Base-by-base conservation (phyloP, 2,329 filamentous ascomycete genomes). In the Chaetomium globosum region DNA sequence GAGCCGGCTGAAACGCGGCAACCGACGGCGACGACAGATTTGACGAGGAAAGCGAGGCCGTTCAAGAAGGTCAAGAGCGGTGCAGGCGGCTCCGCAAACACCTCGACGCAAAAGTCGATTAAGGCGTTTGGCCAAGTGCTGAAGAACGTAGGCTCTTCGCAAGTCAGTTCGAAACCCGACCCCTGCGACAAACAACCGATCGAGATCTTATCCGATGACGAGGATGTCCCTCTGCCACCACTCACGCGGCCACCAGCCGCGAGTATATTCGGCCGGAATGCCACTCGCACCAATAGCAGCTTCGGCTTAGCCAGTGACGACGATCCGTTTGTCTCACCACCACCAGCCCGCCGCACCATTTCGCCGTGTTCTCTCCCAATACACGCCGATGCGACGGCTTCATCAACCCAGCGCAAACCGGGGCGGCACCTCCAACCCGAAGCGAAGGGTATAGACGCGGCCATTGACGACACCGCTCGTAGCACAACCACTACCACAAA, bases 1-100 rank as follows among this genome's bases (percentile, higher is more conserved):
- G 77, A 76, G 28, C 80, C 81, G 21, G 68, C 75, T 36, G 82
- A 82, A 51, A 73, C 73, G 49, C 79, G 80, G 31, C 43, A 52
- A 30, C 26, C 51, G 4, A n/a, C 46, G 13, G 28, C 33, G n/a
- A 28, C 33, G n/a, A 4, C 48, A 30, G 53, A 49, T 26, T 54
- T 54, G 28, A 28, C n/a, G 19, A 57, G 53, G 31, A 61, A 62
- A 36, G 7, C 64, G 2, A 57, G 68, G 26, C 63, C 67, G 2
- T 67, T 69, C 55, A 73, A 70, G 57, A 62, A 65, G 57, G 66
- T 61, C 23, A 73, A 70, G 57, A 71, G 69, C 51, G 65, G 66
- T 1, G 65, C 64, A 12, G 60, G 66, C 16, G 55, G 64, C 19
- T 31, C 26, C 9, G 13, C 16, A 6, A 21, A 26, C n/a, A 8